Conservation (phyloP, 208 protist species). For the Crithidia expoeki region DNA sequence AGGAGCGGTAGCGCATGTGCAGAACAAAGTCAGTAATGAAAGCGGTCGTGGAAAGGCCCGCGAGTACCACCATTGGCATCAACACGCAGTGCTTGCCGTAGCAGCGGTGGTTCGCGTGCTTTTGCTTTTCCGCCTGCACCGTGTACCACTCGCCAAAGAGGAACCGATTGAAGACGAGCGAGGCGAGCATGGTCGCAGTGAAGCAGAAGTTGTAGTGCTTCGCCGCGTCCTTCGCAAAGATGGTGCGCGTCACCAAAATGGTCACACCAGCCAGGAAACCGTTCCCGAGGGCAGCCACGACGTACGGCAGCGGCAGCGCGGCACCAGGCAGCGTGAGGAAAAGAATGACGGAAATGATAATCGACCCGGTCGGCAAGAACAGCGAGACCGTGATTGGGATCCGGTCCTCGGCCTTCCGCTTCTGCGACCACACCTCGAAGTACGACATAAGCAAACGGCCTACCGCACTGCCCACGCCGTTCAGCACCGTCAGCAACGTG, state of each 20-base stretch:
- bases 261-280: conserved; percentile 46
- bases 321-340: conserved; percentile 42
- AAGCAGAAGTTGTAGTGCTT: conserved; percentile 81
- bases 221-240: conserved; percentile 67
- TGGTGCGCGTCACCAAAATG: conserved; percentile 64
- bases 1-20: conserved; percentile 44
- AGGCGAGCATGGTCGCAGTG: conserved; percentile 35
- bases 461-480: conserved; percentile 66
- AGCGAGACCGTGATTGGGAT: conserved; percentile 59
- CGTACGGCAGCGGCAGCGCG: conserved; percentile 57
- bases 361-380: conserved; percentile 42
- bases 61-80: conserved; percentile 51
- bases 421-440: conserved; percentile 64
- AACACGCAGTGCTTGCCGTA: conserved; percentile 49
- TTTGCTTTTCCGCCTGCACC: conserved; percentile 56
- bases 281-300: conserved; percentile 58
- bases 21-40: conserved; percentile 40
- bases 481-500: conserved; percentile 62
- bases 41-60: conserved; percentile 29
- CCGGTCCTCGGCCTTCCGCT: conserved; percentile 55
- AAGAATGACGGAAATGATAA: conserved; percentile 48
- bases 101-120: conserved; percentile 30
- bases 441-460: conserved; percentile 61
- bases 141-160: conserved; percentile 80
- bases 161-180: conserved; percentile 61